Evolutionary conservation across 805 yeast genomes (phyloP), one percentile per base, ranked within the genome.

Genomic region (Kluyveromyces starmeri): DNA sequence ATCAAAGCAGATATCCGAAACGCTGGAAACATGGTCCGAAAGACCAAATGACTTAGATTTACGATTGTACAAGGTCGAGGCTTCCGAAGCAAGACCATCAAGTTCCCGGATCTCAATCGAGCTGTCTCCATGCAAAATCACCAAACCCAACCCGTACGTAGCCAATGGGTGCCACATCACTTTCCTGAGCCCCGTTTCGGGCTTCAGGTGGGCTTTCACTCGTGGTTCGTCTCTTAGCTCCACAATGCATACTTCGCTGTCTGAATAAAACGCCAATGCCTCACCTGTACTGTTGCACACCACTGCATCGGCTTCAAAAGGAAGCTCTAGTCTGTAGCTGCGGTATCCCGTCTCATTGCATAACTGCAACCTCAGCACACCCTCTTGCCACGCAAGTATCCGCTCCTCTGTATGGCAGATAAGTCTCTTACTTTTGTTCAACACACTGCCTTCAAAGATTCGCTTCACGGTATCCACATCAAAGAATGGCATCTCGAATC

Each of bases 121-220:
- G 29, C 48, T 51, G 35, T 51, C 48, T 5, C 38, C 41, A 14
- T 42, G 42, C 21, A 56, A 33, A 10, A 53, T 42, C 5, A 54
- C 53, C 7, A 55, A 14, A 12, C 46, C 39, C 10, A 44, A 42
- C 24, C 47, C 50, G 3, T 37, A 28, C 6, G 35, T 32, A 7
- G 55, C 50, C 23, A 46, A 40, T 8, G 60, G 73, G 53, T 28
- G 78, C 75, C 57, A 75, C 62, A 32, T 61, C 35, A 42, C 68
- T 58, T 17, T 75, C 57, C 27, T 66, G 61, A 32, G 66, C 2
- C 28, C 21, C 4, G 41, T 15, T 7, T 25, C 20, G 7, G 32
- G 23, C 4, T 35, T 12, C 16, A 36, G 23, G 14, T 22, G 21
- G 11, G 9, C 14, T 20, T 18, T 30, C 4, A 22, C 12, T 14